Conservation (phyloP, 345 rosid species). For the Eucalyptus decipiens region DNA sequence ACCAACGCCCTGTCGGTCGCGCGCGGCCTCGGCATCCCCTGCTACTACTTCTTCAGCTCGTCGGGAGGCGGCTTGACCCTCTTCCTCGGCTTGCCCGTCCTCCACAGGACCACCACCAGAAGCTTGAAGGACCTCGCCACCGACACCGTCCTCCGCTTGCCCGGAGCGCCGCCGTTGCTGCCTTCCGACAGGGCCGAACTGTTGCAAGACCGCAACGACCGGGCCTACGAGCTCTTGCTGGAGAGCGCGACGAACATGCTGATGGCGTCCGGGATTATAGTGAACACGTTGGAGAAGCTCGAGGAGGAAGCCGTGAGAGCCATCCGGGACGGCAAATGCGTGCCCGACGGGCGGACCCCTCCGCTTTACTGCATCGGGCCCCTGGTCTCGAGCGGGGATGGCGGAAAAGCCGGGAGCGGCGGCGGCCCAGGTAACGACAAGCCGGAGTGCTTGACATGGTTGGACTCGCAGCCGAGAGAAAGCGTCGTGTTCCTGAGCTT, state of each 20-base stretch:
- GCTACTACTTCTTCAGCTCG: no score
- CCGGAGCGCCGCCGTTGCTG: no score
- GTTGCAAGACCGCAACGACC: background rate
- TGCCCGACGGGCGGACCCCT: background rate
- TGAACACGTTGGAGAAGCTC: no score
- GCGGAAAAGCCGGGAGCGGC: background rate
- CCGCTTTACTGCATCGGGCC: background rate
- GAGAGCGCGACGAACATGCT: background rate
- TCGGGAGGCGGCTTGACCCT: no score
- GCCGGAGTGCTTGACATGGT: conserved; percentile 15
- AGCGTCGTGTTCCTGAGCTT: conserved; percentile 31
- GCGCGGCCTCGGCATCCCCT: no score
- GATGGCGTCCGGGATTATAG: background rate
- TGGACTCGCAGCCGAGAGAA: conserved; percentile 21
- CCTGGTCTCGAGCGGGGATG: background rate
- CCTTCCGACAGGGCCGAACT: no score
- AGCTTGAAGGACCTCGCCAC: no score
- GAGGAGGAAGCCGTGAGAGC: background rate
- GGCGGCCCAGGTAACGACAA: background rate
- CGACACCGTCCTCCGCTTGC: no score
- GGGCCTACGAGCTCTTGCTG: background rate
- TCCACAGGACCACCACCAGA: no score
- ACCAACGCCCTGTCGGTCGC: no score
- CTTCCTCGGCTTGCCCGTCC: no score
- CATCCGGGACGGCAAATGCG: background rate